Conservation (phyloP, 768 basidiomycete genomes). For the Lactarius evosmus region DNA sequence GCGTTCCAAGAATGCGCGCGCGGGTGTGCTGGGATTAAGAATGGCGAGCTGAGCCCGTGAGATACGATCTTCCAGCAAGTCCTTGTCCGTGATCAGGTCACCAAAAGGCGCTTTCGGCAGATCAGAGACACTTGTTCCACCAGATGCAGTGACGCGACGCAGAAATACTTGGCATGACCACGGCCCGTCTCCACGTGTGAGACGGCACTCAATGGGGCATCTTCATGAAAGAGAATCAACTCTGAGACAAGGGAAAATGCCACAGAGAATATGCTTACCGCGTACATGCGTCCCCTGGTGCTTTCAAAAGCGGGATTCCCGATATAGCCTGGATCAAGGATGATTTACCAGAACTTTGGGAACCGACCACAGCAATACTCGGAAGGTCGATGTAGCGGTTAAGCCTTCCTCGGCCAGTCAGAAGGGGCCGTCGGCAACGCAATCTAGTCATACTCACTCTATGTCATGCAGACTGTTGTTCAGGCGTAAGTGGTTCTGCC, state of each 20-base stretch:
- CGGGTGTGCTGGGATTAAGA: conserved; percentile 14
- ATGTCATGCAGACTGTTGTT: conserved; percentile 12
- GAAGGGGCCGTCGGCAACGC: not conserved
- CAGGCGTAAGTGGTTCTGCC: conserved; percentile 8
- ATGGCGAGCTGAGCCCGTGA: conserved; percentile 19
- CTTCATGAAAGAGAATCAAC: not conserved
- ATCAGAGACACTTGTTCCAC: not conserved
- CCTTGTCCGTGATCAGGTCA: conserved; percentile 1
- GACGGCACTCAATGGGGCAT: conserved; percentile 25
- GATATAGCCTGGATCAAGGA: conserved; percentile 36
- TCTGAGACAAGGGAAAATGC: not conserved
- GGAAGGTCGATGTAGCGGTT: conserved; percentile 32
- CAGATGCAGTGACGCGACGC: not conserved
- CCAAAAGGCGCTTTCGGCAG: conserved; percentile 17
- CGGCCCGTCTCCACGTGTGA: not conserved
- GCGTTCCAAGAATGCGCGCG: not conserved
- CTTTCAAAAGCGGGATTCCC: conserved; percentile 31
- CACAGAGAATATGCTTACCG: conserved; percentile 25
- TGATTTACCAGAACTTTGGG: conserved; percentile 36
- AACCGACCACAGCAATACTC: conserved; percentile 33
- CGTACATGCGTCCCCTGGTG: conserved; percentile 32
- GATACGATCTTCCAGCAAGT: conserved; percentile 6
- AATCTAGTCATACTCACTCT: conserved; percentile 1
- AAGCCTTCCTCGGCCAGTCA: conserved; percentile 12
- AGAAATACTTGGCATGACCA: conserved; percentile 23